Evolutionary conservation across 345 rosid genomes (phyloP), one percentile per base, ranked within the genome.

Genomic region (Aquilaria sinensis): DNA sequence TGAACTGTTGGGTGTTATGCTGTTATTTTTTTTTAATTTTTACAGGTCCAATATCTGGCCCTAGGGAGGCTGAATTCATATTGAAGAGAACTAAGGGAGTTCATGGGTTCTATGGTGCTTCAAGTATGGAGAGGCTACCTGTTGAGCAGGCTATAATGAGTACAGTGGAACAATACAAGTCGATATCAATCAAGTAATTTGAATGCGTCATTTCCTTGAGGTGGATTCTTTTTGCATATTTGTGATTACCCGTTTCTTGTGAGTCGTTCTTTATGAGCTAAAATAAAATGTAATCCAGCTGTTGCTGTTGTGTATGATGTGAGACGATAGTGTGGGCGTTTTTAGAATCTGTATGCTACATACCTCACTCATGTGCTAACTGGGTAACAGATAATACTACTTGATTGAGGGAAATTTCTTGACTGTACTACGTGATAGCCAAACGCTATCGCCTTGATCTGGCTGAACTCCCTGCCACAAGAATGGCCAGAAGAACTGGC

Each of bases 41-140:
- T 73, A 37, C 76, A 92, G 95, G 97, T 73, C 92, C 97, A 12
- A 89, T 92, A 74, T 87, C 90, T 3, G 83, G 88, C 66, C 96
- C 92, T 51, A 67, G 32, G 50, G 97, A 92, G 53, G 96, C 97
- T 53, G 92, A 89, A 65, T 89, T 78, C 60, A 60, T 89, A 60
- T 51, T 89, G 72, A 85, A 84, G 77, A 83, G 80, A 74, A 89
- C 91, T 31, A 67, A 74, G 49, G 90, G 89, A 62, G 94, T 93
- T 34, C 94, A 93, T 73, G 98, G 97, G 45, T 93, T 93, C 74
- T 93, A 87, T 63, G 96, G 98, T 45, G 98, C 98, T 61, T 93
- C 97, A 57, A 89, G 96, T 88, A 87, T 93, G 92, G 97, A 93
- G 79, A 85, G 97, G 72, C 80, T 93, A 31, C 97, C 96, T 0